phyloP scores from a whole-genome alignment of 495 filamentous ascomycete species.

The Bombardia bombarda region DNA sequence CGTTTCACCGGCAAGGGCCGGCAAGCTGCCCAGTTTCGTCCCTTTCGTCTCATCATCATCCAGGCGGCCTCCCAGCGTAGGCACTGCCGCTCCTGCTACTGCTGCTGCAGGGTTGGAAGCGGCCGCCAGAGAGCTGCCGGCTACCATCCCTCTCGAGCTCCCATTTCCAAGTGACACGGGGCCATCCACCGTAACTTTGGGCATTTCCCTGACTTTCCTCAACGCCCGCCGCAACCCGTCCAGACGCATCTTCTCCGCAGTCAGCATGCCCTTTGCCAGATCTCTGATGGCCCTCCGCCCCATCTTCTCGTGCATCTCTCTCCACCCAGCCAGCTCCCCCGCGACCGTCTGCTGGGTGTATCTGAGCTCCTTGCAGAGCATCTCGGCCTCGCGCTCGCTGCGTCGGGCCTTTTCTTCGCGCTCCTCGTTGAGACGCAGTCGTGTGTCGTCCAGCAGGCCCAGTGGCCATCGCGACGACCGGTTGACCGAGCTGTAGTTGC shows the following conservation, averaged over 20 bases:
- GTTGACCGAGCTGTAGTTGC: conserved; percentile 62
- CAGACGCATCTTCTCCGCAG: conserved; percentile 68
- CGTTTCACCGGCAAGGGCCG: not conserved
- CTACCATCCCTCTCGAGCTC: too few species aligned
- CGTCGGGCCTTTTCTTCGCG: conserved; percentile 64
- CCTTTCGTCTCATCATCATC: not conserved
- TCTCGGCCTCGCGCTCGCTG: conserved; percentile 54
- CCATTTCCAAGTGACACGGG: too few species aligned
- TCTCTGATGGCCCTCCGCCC: conserved; percentile 65
- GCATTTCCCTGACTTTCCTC: conserved; percentile 41
- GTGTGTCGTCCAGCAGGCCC: conserved; percentile 80
- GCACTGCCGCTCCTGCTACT: not conserved
- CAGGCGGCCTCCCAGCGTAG: not conserved
- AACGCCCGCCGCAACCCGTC: conserved; percentile 74
- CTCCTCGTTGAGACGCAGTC: conserved; percentile 71
- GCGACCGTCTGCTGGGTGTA: conserved; percentile 94
- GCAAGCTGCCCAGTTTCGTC: not conserved
- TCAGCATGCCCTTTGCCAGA: conserved; percentile 69
- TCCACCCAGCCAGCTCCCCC: conserved; percentile 85
- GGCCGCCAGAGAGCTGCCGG: not conserved
- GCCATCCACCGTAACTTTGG: too few species aligned
- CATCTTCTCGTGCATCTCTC: conserved; percentile 74
- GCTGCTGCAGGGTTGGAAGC: not conserved
- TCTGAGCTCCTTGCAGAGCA: conserved; percentile 66
- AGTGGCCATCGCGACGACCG: conserved; percentile 72